These are phyloP conservation scores for Penicillium coprophilum DNA, from an alignment of 495 filamentous ascomycete species.

Conservation along the genomic window DNA sequence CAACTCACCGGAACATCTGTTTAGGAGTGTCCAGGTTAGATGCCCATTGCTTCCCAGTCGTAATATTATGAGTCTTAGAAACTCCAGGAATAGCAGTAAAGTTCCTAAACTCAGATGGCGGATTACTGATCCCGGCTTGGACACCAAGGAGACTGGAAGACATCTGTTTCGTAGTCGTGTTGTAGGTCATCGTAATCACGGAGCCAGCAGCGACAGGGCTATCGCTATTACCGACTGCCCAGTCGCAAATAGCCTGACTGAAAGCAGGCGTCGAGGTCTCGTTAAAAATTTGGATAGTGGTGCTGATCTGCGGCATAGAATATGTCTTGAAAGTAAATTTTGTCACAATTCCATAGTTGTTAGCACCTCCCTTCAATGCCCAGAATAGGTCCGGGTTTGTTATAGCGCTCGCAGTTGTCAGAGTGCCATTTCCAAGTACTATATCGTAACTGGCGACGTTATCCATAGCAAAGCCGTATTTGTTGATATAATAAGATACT, in stretches of 20 bases:
- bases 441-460: conserved; percentile 33
- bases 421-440: conserved; percentile 33
- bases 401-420: conserved; percentile 23
- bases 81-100: too few relatives aligned
- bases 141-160: conserved; percentile 25
- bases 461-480: conserved; percentile 46
- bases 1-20: conserved; percentile 28
- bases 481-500: conserved; percentile 42
- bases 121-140: conserved; percentile 27
- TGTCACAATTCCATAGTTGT: conserved; percentile 46
- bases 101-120: conserved; percentile 15
- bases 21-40: conserved; percentile 26
- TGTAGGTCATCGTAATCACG: conserved; percentile 23
- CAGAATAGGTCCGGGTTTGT: conserved; percentile 36
- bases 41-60: conserved; percentile 21
- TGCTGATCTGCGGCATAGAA: conserved; percentile 11
- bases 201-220: conserved; percentile 27
- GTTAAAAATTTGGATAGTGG: conserved; percentile 33
- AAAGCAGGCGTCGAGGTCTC: conserved; percentile 25
- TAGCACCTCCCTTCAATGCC: conserved; percentile 41
- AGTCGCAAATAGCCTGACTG: conserved; percentile 19
- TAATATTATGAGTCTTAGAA: conserved; percentile 26
- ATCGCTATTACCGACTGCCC: conserved; percentile 16
- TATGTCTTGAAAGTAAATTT: conserved; percentile 28
- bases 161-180: conserved; percentile 17